Percentiles rank a stretch among this genome's conserved stretches.
Evolutionary conservation across 2,329 filamentous ascomycete species (phyloP).

Genomic region (Aureobasidium zeae): DNA sequence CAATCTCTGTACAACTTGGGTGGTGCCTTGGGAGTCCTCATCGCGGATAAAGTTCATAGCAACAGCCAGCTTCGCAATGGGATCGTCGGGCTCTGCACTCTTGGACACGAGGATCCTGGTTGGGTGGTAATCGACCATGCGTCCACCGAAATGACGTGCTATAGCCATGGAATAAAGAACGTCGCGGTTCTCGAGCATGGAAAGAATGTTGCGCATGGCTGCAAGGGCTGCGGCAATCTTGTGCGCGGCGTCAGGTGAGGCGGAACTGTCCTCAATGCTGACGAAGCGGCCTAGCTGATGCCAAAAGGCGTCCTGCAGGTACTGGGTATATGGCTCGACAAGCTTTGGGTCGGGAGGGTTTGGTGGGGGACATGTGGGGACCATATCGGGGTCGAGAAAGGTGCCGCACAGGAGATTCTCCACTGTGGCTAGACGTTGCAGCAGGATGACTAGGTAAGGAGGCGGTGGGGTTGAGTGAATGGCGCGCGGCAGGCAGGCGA

Average conservation of each 20-base stretch:
- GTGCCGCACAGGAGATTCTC: slow-evolving; percentile 69
- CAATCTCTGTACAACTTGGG: slow-evolving; percentile 40
- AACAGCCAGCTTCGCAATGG: slow-evolving; percentile 37
- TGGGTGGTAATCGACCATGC: slow-evolving; percentile 36
- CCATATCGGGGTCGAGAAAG: slow-evolving; percentile 53
- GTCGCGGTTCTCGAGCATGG: slow-evolving; percentile 77
- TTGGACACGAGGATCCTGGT: slow-evolving; percentile 21
- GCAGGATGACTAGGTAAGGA: slow-evolving; percentile 45
- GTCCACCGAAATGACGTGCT: slow-evolving; percentile 62
- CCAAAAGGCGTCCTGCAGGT: slow-evolving; percentile 56
- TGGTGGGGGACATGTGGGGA: slow-evolving; percentile 36
- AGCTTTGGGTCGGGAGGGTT: slow-evolving; percentile 19
- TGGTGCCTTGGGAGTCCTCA: slow-evolving; percentile 37
- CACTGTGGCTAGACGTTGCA: slow-evolving; percentile 62
- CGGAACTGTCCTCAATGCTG: slow-evolving; percentile 49
- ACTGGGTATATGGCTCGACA: slow-evolving; percentile 15
- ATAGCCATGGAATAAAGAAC: slow-evolving; percentile 84
- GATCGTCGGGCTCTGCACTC: slow-evolving; percentile 30
- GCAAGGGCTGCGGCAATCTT: slow-evolving; percentile 38
- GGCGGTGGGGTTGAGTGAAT: slow-evolving; percentile 21
- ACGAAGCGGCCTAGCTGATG: slow-evolving; percentile 64
- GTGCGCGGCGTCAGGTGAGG: slow-evolving; percentile 2
- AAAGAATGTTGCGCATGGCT: slow-evolving; percentile 60
- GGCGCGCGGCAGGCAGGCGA: slow-evolving; percentile 41
- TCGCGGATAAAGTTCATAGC: slow-evolving; percentile 41